Conservation (phyloP, 2,329 filamentous ascomycete genomes). For the Hypoxylon sp. region DNA sequence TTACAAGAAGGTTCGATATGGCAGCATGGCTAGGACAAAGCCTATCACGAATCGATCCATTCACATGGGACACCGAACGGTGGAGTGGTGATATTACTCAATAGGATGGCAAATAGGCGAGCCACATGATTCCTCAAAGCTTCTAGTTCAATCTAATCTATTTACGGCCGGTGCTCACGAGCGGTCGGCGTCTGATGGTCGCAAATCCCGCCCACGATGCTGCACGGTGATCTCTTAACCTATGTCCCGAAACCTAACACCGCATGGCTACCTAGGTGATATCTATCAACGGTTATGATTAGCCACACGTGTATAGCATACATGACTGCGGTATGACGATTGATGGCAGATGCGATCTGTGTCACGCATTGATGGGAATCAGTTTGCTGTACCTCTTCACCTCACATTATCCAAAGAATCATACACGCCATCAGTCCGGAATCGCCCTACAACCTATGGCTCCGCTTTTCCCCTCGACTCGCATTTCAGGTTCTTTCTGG, state of each 20-base stretch:
- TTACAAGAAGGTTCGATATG: no score
- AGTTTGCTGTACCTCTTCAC: neutral
- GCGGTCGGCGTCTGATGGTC: conserved; percentile 8
- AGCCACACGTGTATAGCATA: conserved; percentile 1
- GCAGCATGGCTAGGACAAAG: neutral
- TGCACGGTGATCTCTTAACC: neutral
- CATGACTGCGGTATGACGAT: neutral
- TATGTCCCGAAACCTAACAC: neutral
- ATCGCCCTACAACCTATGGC: conserved; percentile 9
- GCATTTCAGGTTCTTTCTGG: neutral
- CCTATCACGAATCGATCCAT: neutral
- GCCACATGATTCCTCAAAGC: neutral
- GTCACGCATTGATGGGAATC: neutral
- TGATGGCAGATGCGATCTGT: neutral
- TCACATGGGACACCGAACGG: neutral
- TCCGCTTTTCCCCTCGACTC: conserved; percentile 17
- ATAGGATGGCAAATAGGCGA: neutral
- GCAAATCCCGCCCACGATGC: conserved; percentile 16
- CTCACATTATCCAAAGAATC: neutral
- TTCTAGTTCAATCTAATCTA: neutral
- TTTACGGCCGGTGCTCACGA: neutral
- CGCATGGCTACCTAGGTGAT: neutral
- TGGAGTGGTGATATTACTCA: neutral
- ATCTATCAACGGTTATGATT: conserved; percentile 4
- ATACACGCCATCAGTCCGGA: conserved; percentile 4